Percentiles rank a stretch among this genome's conserved stretches.
These are phyloP conservation scores for Parastagonospora avenae DNA, from an alignment of 2,329 filamentous ascomycete species.

Conservation along the genomic window DNA sequence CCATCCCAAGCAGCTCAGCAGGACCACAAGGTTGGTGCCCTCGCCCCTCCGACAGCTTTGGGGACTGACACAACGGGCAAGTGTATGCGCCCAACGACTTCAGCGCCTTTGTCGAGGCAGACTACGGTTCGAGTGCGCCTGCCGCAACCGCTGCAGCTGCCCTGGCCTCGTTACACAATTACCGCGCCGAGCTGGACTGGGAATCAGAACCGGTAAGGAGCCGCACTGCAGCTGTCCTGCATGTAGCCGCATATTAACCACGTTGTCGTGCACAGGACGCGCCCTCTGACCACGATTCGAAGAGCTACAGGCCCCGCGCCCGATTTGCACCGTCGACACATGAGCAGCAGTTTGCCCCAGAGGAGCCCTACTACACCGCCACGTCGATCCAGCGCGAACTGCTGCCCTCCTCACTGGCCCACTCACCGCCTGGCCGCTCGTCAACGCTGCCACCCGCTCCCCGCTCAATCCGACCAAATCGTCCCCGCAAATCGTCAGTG, in stretches of 20 bases:
- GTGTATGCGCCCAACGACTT: constrained; percentile 61
- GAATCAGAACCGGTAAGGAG: constrained; percentile 44
- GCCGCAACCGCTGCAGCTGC: constrained; percentile 82
- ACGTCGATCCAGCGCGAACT: constrained; percentile 72
- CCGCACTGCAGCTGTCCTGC: constrained; percentile 15
- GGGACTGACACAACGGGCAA: constrained; percentile 41
- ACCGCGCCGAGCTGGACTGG: constrained; percentile 69
- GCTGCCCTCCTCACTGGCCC: constrained; percentile 79
- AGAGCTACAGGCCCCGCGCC: constrained; percentile 45
- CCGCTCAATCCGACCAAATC: constrained; percentile 69
- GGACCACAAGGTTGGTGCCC: constrained; percentile 39
- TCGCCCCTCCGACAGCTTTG: constrained; percentile 35
- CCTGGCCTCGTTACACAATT: constrained; percentile 80
- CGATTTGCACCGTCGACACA: constrained; percentile 53
- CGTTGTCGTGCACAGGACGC: constrained; percentile 38
- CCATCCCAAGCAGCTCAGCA: constrained; percentile 48
- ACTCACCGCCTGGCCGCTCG: constrained; percentile 83
- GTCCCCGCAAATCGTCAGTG: constrained; percentile 85
- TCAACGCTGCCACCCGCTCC: constrained; percentile 87
- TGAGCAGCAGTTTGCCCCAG: constrained; percentile 71
- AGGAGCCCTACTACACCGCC: constrained; percentile 50
- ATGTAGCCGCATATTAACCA: constrained; percentile 22
- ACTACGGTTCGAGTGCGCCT: constrained; percentile 66
- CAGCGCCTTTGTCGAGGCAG: constrained; percentile 71
- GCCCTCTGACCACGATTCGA: constrained; percentile 46